Percentiles rank a stretch among this genome's conserved stretches.
These are phyloP conservation scores for Podospora pseudopauciseta DNA, from an alignment of 495 filamentous ascomycete species.

Conservation along the genomic window DNA sequence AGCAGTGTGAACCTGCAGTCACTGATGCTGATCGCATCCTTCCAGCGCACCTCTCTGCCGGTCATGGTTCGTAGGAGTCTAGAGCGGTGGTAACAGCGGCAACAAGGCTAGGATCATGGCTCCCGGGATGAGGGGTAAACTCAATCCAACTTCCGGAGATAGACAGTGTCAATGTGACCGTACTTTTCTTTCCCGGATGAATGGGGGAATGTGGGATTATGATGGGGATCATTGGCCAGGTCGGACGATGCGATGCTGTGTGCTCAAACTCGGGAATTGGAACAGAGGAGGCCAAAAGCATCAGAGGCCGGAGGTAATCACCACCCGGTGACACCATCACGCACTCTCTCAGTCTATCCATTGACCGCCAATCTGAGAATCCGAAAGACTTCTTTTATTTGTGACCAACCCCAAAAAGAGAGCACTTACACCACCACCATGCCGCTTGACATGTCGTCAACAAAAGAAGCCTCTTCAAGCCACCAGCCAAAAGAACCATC, in stretches of 20 bases:
- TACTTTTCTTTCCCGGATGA: slow-evolving; percentile 1
- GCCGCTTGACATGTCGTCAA: slow-evolving; percentile 2
- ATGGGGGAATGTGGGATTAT: not conserved
- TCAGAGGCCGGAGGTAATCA: not conserved
- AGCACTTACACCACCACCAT: not conserved
- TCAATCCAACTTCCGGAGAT: not conserved
- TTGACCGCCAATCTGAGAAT: not conserved
- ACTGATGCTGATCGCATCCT: not conserved
- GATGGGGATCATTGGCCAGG: slow-evolving; percentile 5
- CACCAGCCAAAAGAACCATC: not conserved
- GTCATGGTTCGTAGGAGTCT: not conserved
- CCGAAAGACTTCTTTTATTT: not conserved
- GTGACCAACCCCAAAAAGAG: not conserved
- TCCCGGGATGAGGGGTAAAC: not conserved
- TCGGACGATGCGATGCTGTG: slow-evolving; percentile 3
- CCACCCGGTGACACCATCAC: not conserved
- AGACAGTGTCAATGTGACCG: not conserved
- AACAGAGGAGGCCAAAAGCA: not conserved
- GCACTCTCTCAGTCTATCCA: not conserved
- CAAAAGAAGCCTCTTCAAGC: not conserved
- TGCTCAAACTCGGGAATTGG: not conserved
- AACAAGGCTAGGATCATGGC: not conserved
- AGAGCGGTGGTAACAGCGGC: not conserved
- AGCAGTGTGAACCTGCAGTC: not conserved
- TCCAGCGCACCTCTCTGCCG: not conserved